Percentiles rank a stretch among this genome's conserved stretches.
These are phyloP conservation scores for Leucocoprinus sp. DNA, from an alignment of 768 basidiomycete species.

Conservation along the genomic window DNA sequence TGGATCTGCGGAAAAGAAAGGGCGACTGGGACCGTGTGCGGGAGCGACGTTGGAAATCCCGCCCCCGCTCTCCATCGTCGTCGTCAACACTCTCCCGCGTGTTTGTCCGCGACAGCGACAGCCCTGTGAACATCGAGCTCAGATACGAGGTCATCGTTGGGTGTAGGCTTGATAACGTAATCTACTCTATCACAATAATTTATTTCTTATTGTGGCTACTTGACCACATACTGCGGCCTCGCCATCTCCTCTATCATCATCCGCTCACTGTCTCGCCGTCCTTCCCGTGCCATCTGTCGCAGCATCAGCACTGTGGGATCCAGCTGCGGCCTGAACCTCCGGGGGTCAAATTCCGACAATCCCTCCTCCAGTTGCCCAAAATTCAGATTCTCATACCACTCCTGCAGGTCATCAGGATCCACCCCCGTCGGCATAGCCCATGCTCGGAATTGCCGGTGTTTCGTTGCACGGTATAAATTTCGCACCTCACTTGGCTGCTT, in stretches of 20 bases:
- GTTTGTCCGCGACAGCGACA: slow-evolving; percentile 51
- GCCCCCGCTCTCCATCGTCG: slow-evolving; percentile 15
- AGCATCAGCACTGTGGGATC: slow-evolving; percentile 28
- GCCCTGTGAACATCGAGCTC: too few relatives aligned
- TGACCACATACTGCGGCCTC: slow-evolving; percentile 37
- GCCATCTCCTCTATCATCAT: slow-evolving; percentile 30
- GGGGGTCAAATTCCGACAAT: slow-evolving; percentile 16
- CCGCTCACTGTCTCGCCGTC: slow-evolving; percentile 32
- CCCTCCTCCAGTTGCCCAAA: slow-evolving; percentile 27
- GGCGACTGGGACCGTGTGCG: slow-evolving; percentile 60
- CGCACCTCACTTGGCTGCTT: slow-evolving; percentile 28
- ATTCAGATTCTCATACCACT: slow-evolving; percentile 38
- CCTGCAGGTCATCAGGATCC: slow-evolving; percentile 29
- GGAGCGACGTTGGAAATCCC: slow-evolving; percentile 34
- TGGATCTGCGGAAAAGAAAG: slow-evolving; percentile 66
- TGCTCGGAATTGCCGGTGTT: slow-evolving; percentile 37
- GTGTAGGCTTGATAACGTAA: slow-evolving; percentile 12
- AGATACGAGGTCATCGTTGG: slow-evolving; percentile 16
- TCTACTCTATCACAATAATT: not conserved
- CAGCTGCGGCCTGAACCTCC: slow-evolving; percentile 28
- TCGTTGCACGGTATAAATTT: slow-evolving; percentile 22
- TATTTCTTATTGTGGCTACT: slow-evolving; percentile 15
- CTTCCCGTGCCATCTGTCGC: slow-evolving; percentile 39
- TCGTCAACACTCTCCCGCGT: slow-evolving; percentile 33
- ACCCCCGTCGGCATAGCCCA: slow-evolving; percentile 45